A percentile compares a stretch with the other conserved stretches of the same genome.
Conservation (phyloP, 192 early-diverging fungal genomes). For the Coemansia nantahalensis region DNA sequence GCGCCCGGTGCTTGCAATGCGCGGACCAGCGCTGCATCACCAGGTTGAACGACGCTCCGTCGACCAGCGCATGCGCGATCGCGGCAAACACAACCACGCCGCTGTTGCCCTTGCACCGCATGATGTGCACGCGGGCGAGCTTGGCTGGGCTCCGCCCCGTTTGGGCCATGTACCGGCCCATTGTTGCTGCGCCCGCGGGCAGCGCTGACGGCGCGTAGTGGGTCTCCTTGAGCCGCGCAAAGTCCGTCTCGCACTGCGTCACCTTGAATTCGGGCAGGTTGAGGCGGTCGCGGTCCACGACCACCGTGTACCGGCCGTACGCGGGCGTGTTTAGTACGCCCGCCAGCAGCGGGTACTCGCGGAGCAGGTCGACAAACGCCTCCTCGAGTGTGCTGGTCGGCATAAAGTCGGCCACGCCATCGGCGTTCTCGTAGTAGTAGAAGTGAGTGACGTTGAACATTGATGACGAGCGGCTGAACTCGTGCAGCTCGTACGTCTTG, state of each 20-base stretch:
- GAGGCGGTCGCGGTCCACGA: slow-evolving; percentile 5
- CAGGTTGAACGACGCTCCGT: slow-evolving; percentile 9
- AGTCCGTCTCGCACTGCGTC: background rate
- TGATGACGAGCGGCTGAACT: too few species aligned
- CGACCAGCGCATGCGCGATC: slow-evolving; percentile 7
- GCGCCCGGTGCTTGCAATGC: background rate
- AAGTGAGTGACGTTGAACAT: too few species aligned
- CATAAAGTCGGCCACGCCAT: slow-evolving; percentile 4
- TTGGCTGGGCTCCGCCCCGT: background rate
- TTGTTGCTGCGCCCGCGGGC: background rate
- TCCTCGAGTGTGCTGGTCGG: background rate
- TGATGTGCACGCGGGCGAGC: slow-evolving; percentile 5
- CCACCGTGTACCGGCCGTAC: background rate
- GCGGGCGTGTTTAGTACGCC: too few species aligned
- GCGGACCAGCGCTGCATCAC: slow-evolving; percentile 25
- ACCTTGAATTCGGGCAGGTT: slow-evolving; percentile 3
- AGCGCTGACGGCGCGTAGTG: background rate
- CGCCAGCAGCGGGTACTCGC: slow-evolving; percentile 8
- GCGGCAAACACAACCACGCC: slow-evolving; percentile 12
- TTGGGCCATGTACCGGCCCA: background rate
- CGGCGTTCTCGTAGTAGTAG: slow-evolving; percentile 2
- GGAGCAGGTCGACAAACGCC: background rate
- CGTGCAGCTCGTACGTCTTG: too few species aligned
- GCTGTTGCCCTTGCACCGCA: slow-evolving; percentile 6
- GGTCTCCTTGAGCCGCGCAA: background rate